A percentile compares a stretch with the other conserved stretches of the same genome.
Conservation (phyloP, 176 grass and related monocot genomes). For the Panicum miliaceum region DNA sequence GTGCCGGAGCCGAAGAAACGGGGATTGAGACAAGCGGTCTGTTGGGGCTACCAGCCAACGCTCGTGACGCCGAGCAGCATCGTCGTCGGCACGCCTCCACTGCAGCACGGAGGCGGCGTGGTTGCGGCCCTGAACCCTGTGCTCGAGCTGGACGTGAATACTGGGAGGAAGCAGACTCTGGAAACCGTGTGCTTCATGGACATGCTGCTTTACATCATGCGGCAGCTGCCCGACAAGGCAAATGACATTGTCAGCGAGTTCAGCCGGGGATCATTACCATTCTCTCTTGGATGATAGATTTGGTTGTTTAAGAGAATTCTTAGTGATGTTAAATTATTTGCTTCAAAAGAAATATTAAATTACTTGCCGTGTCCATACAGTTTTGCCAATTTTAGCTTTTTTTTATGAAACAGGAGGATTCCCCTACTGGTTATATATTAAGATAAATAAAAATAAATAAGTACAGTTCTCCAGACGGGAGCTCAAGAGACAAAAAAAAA, state of each 20-base stretch:
- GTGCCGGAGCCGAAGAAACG: not conserved
- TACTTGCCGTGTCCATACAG: too few relatives aligned
- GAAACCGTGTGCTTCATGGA: conserved; percentile 20
- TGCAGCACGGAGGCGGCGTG: not conserved
- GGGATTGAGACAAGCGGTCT: not conserved
- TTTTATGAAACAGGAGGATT: too few relatives aligned
- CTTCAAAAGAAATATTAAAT: too few relatives aligned
- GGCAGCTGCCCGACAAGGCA: not conserved
- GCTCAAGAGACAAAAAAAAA: too few relatives aligned
- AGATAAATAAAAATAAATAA: too few relatives aligned
- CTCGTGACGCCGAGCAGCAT: not conserved
- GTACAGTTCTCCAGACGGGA: too few relatives aligned
- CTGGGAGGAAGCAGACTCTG: not conserved
- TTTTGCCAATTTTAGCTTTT: too few relatives aligned
- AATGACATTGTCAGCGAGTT: not conserved
- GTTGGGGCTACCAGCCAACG: conserved; percentile 5
- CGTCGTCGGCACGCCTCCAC: not conserved
- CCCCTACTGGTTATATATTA: too few relatives aligned
- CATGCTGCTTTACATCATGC: not conserved
- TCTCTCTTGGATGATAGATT: not conserved
- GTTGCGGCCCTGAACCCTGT: not conserved
- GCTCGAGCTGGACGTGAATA: not conserved
- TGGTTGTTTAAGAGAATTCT: not conserved
- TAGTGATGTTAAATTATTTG: not conserved
- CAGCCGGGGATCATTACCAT: not conserved